Percentiles rank a stretch among this genome's conserved stretches.
phyloP scores from a whole-genome alignment of 2,329 filamentous ascomycete genomes.

The Penicillium sp. region DNA sequence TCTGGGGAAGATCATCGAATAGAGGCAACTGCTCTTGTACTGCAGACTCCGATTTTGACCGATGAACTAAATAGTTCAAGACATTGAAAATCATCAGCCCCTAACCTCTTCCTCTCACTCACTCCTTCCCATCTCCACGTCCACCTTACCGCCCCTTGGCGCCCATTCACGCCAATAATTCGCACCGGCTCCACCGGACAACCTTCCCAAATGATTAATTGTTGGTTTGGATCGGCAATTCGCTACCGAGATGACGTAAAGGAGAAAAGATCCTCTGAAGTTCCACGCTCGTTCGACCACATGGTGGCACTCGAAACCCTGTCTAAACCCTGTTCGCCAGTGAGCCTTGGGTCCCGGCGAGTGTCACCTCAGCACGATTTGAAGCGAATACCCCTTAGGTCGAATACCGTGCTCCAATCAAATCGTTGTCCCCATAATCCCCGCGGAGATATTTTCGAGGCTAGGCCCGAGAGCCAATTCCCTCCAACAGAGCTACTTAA shows the following conservation, averaged over 20 bases:
- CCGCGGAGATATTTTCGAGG: conserved; percentile 18
- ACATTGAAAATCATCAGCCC: neutral
- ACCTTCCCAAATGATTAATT: neutral
- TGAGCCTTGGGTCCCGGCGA: neutral
- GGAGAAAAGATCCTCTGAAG: neutral
- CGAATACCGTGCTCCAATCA: conserved; percentile 12
- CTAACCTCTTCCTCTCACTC: neutral
- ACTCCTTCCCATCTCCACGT: neutral
- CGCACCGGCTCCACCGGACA: neutral
- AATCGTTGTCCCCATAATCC: conserved; percentile 8
- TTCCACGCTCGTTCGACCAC: conserved; percentile 8
- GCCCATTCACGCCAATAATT: neutral
- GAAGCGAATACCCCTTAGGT: neutral
- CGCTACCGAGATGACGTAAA: conserved; percentile 23
- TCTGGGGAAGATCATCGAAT: neutral
- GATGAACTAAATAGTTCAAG: neutral
- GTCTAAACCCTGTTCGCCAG: neutral
- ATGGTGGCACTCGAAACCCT: conserved; percentile 4
- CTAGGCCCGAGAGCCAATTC: conserved; percentile 2
- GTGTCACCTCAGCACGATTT: neutral
- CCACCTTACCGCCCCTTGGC: neutral
- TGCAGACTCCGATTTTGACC: neutral
- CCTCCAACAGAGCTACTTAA: conserved; percentile 12
- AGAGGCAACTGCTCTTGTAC: neutral
- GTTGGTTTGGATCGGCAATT: conserved; percentile 16